These are phyloP conservation scores for Suillus spraguei DNA, from an alignment of 768 basidiomycete species.

Conservation along the genomic window DNA sequence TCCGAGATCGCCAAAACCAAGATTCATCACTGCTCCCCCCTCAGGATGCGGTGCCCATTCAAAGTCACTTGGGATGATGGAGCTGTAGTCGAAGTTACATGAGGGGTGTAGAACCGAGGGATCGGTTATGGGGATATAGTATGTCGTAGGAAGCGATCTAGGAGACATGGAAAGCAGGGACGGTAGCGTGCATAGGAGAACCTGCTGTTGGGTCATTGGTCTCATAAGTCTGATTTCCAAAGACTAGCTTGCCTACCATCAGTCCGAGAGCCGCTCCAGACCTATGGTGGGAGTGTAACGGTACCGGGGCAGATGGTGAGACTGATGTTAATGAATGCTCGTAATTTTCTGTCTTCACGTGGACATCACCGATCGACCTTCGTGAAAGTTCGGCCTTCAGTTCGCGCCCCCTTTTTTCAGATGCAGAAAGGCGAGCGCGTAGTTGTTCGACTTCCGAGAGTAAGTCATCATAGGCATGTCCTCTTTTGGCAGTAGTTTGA, in stretches of 20 bases:
- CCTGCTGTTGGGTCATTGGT: slow-evolving; percentile 46
- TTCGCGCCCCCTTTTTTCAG: slow-evolving; percentile 66
- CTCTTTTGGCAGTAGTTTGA: slow-evolving; percentile 55
- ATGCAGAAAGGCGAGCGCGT: slow-evolving; percentile 61
- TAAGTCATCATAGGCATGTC: slow-evolving; percentile 42
- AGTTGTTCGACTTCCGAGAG: slow-evolving; percentile 67
- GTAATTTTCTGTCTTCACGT: slow-evolving; percentile 60
- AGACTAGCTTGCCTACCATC: slow-evolving; percentile 53
- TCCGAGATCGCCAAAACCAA: slow-evolving; percentile 45
- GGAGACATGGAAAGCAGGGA: slow-evolving; percentile 70
- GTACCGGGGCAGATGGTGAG: slow-evolving; percentile 37
- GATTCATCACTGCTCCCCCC: slow-evolving; percentile 46
- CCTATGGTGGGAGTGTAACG: slow-evolving; percentile 49
- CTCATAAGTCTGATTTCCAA: slow-evolving; percentile 12
- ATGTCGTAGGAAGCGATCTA: slow-evolving; percentile 57
- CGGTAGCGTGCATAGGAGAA: slow-evolving; percentile 77
- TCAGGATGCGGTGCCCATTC: slow-evolving; percentile 50
- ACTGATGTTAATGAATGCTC: slow-evolving; percentile 54
- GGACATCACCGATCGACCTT: slow-evolving; percentile 34
- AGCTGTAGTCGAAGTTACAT: slow-evolving; percentile 46
- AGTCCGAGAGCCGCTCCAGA: slow-evolving; percentile 68
- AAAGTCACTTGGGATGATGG: slow-evolving; percentile 52
- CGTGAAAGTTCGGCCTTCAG: slow-evolving; percentile 63
- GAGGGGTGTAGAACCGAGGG: slow-evolving; percentile 37
- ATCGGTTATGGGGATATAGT: slow-evolving; percentile 52